Base-by-base conservation (phyloP, 257 asterid genomes). In the Przewalskia tangutica region DNA sequence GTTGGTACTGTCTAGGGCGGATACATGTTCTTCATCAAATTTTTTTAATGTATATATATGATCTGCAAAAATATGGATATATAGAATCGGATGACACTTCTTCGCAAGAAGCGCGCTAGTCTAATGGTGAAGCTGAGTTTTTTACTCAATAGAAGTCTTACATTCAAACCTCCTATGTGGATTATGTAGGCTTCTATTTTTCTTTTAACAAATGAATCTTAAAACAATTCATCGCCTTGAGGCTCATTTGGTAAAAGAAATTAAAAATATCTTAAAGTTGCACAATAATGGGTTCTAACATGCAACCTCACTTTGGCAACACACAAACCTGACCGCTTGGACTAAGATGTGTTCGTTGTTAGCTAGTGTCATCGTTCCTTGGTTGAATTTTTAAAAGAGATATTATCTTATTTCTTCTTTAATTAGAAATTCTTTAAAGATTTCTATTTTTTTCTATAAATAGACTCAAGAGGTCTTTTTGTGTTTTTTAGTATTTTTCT, bases 191-290 rank as follows among this genome's bases (percentile, higher is more conserved):
- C 20, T 34, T 13, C 73, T 32, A 13, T 34, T 13, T 27, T 64
- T 7, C 73, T 34, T 64, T 12, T 32, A 64, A 32, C 46, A 64
- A 34, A 64, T 32, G 71, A 32, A 10, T 64, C 71, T 64, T 64
- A 64, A 64, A 13, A 64, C 20, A 4, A 64, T 34, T 32, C 71
- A 12, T 34, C 17, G 17, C 32, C 71, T 34, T 64, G 34, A 64
- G 73, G 73, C 73, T 64, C 73, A 64, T 64, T 64, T 64, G 73
- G 18, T 64, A 64, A 64, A 64, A 64, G 73, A 34, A 64, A 64
- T 32, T 38, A 34, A 34, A 34, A 64, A 64, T 46, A 64, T 65
- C 51, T 56, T 7, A 36, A 50, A 7, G 11, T 36, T 66, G 76
- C 76, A 36, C 51, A 27, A 10, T 63, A 63, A 27, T 27, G 27